Evolutionary conservation across 805 yeast genomes (phyloP), one percentile per base, ranked within the genome.

Genomic region (Nakazawaea ambrosiae): DNA sequence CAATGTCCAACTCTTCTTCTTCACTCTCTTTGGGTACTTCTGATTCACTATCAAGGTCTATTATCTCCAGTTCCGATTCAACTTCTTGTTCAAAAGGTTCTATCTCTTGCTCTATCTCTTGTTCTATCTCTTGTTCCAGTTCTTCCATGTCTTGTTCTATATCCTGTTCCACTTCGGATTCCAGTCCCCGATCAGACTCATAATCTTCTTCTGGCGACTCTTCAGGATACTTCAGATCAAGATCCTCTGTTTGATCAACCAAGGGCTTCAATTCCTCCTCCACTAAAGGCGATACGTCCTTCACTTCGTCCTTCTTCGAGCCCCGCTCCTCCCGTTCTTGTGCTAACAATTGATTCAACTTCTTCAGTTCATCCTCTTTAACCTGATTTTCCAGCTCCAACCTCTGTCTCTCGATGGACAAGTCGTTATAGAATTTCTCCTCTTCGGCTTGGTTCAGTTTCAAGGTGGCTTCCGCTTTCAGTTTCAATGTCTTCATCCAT

Each of bases 401-500:
- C 44, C 43, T 20, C 37, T 41, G 33, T 39, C 39, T 46, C 25
- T 67, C 72, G 10, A 46, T 41, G 26, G 57, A 15, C 16, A 68
- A 35, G 23, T 57, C 53, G 10, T 57, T 55, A 29, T 63, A 59
- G 37, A 66, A 62, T 23, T 41, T 35, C 28, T 50, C 49, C 39
- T 68, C 73, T 28, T 67, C 65, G 15, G 45, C 44, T 24, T 53
- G 53, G 7, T 61, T 60, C 19, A 57, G 45, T 12, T 47, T 44
- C 11, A 63, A 42, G 10, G 58, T 53, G 5, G 47, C 45, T 23
- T 53, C 42, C 11, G 66, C 69, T 31, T 57, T 53, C 8, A 35
- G 41, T 33, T 58, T 64, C 40, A 66, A 39, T 2, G 55, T 47
- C 12, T 49, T 44, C 39, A 61, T 56, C 72, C 70, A 65, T 5